These are phyloP conservation scores for Albophoma yamanashiensis DNA, from an alignment of 2,329 filamentous ascomycete species.

Conservation along the genomic window DNA sequence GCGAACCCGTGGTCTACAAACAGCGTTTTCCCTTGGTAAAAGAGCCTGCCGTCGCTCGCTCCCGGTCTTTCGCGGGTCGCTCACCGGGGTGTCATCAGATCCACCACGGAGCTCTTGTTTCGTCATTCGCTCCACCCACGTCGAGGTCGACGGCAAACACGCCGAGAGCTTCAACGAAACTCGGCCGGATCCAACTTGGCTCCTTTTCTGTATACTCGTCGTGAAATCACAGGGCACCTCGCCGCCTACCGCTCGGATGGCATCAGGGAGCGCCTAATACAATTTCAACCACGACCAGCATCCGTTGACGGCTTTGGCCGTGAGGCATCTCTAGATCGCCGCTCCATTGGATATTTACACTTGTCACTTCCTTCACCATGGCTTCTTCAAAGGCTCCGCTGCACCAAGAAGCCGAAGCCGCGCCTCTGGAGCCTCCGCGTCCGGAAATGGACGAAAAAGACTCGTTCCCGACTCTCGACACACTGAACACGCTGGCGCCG, in stretches of 20 bases:
- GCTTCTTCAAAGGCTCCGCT: neutral
- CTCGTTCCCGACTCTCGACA: slow-evolving; percentile 16
- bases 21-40: neutral
- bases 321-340: neutral
- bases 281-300: neutral
- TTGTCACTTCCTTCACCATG: neutral
- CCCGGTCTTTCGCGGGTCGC: neutral
- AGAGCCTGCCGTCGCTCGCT: neutral
- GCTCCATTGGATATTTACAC: neutral
- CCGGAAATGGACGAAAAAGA: slow-evolving; percentile 12
- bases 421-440: neutral
- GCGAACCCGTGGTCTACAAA: neutral
- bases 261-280: neutral
- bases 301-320: neutral
- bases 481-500: slow-evolving; percentile 16
- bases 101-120: neutral
- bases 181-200: neutral
- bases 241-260: neutral
- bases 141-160: neutral
- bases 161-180: neutral
- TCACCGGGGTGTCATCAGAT: neutral
- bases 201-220: neutral
- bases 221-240: neutral
- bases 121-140: neutral
- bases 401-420: neutral